Evolutionary conservation across 1,284 basidiomycete species (phyloP).

Genomic region (Pseudozyma tsukubaensis): DNA sequence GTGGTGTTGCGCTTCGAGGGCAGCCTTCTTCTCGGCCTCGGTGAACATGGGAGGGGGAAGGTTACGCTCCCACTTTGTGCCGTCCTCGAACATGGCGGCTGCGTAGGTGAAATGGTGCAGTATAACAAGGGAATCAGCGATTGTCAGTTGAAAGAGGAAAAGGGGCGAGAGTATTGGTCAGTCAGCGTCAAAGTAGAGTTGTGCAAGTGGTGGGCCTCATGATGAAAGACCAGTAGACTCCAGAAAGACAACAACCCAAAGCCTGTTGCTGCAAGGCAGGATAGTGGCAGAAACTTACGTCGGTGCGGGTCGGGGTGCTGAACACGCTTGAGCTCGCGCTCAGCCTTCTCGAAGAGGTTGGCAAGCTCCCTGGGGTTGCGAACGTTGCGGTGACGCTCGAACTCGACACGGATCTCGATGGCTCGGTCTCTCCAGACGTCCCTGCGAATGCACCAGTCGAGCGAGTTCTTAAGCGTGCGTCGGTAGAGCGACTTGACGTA

Average conservation of each 20-base stretch:
- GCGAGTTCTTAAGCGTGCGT: conserved; percentile 82
- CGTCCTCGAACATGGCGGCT: conserved; percentile 67
- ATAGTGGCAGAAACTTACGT: conserved; percentile 73
- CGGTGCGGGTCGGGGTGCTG: conserved; percentile 92
- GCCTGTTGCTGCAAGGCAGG: too few species aligned
- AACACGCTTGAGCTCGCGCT: conserved; percentile 77
- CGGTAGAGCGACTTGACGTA: conserved; percentile 93
- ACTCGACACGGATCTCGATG: conserved; percentile 85
- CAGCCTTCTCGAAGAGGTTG: conserved; percentile 82
- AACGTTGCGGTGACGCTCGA: conserved; percentile 90
- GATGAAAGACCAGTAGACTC: too few species aligned
- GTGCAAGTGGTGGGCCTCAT: too few species aligned
- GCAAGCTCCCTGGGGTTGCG: conserved; percentile 87
- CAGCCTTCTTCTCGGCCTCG: conserved; percentile 66
- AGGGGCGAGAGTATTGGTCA: background rate
- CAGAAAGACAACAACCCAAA: too few species aligned
- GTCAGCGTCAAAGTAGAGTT: conserved; percentile 8
- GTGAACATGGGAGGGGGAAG: conserved; percentile 64
- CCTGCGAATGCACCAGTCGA: conserved; percentile 88
- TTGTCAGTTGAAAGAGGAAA: background rate
- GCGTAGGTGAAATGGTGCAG: background rate
- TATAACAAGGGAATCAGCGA: too few species aligned
- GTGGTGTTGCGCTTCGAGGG: conserved; percentile 58
- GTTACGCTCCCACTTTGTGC: conserved; percentile 67
- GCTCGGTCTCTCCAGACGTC: conserved; percentile 87